Evolutionary conservation across 169 alveolate genomes (phyloP).

Genomic region (Cryptosporidium canis): DNA sequence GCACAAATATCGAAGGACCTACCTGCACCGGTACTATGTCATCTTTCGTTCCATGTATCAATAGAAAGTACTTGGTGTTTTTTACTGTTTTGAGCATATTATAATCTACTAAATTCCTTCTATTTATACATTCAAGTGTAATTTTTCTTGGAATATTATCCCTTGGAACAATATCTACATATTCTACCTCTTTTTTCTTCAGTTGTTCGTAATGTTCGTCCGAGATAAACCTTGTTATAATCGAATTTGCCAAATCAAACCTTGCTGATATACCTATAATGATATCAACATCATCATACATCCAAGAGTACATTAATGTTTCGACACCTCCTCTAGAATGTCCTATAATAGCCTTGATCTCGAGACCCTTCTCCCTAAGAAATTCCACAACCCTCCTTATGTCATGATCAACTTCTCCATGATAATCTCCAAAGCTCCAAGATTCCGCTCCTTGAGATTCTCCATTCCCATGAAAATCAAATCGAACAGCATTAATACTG

Average conservation of each 20-base stretch:
- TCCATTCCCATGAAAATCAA: constrained; percentile 79
- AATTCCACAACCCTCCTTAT: constrained; percentile 68
- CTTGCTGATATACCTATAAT: constrained; percentile 75
- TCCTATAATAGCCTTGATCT: constrained; percentile 71
- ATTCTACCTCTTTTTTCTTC: constrained; percentile 32
- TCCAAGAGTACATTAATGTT: constrained; percentile 74
- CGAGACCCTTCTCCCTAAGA: constrained; percentile 52
- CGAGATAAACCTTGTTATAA: constrained; percentile 20
- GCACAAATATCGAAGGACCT: neutral
- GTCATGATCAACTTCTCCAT: constrained; percentile 73
- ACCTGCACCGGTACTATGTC: constrained; percentile 60
- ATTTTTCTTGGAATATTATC: constrained; percentile 65
- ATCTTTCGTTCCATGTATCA: constrained; percentile 63
- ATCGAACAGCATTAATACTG: constrained; percentile 71
- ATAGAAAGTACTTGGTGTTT: constrained; percentile 40
- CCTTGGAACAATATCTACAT: constrained; percentile 56
- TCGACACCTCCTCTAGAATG: constrained; percentile 79
- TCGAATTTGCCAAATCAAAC: constrained; percentile 72
- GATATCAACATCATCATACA: constrained; percentile 75
- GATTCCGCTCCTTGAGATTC: constrained; percentile 75
- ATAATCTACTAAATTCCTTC: constrained; percentile 49
- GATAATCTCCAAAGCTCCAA: constrained; percentile 77
- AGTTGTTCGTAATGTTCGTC: constrained; percentile 2
- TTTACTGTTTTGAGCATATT: constrained; percentile 12
- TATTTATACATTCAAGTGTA: constrained; percentile 48